phyloP scores from a whole-genome alignment of 2,329 filamentous ascomycete genomes.

The Neophaeococcomyces mojaviensis region DNA sequence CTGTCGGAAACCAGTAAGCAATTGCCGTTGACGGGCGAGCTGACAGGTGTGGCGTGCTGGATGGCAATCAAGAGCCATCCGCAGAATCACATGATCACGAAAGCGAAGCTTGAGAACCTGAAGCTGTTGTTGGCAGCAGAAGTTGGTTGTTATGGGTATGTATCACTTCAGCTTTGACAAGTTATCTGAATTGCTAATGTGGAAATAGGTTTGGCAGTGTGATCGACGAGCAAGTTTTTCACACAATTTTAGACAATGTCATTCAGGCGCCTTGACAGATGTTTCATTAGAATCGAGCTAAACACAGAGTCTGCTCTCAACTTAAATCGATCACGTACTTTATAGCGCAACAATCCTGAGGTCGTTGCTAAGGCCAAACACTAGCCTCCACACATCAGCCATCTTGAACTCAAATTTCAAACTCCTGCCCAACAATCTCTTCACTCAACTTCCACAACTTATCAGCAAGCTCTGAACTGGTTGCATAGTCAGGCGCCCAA shows the following conservation, averaged over 20 bases:
- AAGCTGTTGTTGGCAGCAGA: slow-evolving; percentile 25
- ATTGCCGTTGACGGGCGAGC: slow-evolving; percentile 26
- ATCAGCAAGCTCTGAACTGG: slow-evolving; percentile 30
- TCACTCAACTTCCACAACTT: slow-evolving; percentile 35
- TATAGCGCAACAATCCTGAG: too few relatives aligned
- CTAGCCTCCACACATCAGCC: too few relatives aligned
- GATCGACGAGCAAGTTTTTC: slow-evolving; percentile 17
- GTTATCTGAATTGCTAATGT: not conserved
- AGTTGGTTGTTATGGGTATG: slow-evolving; percentile 35
- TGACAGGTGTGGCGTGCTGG: slow-evolving; percentile 37
- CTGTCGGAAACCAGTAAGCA: slow-evolving; percentile 22
- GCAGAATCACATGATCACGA: slow-evolving; percentile 27
- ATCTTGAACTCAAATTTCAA: slow-evolving; percentile 7
- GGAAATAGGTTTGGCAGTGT: slow-evolving; percentile 20
- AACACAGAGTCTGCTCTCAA: too few relatives aligned
- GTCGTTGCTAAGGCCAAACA: too few relatives aligned
- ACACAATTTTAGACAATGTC: slow-evolving; percentile 2
- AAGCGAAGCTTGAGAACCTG: slow-evolving; percentile 24
- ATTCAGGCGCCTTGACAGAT: not conserved
- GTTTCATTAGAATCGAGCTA: too few relatives aligned
- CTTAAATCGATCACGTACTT: too few relatives aligned
- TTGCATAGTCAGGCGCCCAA: slow-evolving; percentile 28
- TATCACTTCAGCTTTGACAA: slow-evolving; percentile 1
- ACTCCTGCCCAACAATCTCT: slow-evolving; percentile 32
- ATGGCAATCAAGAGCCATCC: slow-evolving; percentile 28